Evolutionary conservation across 371 early-diverging fungal genomes (phyloP), one percentile per base, ranked within the genome.

Genomic region (Conidiobolus incongruus): DNA sequence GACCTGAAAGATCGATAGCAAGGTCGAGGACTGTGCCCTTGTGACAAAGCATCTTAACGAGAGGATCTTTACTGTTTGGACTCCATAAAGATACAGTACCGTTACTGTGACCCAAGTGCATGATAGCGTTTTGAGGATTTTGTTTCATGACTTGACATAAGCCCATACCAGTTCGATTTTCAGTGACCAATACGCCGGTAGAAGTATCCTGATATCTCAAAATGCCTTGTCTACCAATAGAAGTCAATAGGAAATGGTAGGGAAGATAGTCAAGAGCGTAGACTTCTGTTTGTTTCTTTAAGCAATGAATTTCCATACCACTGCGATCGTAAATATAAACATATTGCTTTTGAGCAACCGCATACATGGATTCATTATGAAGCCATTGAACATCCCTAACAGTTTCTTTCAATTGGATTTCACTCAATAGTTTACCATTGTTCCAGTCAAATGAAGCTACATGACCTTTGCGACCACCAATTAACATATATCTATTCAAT

Each of bases 161-260:
- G 3, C 94, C 93, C 12, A 85, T 59, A 35, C 73, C 69, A 1
- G 94, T 81, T 39, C 72, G 65, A 31, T 67, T 68, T 49, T 89
- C 88, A 19, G 81, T 72, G 6, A 92, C 81, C 6, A 93, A 54
- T 45, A 75, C 57, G 34, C 99, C 99, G 23, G 86, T 93, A 1
- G 93, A 93, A 34, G 86, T 84, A 55, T 99, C 99, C 57, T 92
- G 92, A 61, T 97, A 99, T 57, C 75, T 76, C 21, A 99, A 59
- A 37, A 59, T 66, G 8, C 95, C 92, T 7, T 71, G 59, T 47
- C 80, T 76, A 16, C 89, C 77, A 31, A 85, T 68, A 11, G 86
- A 66, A 31, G 76, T 76, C 28, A 99, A 70, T 51, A 99, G 60
- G 56, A 85, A 97, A 55, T 99, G 99, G 61, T 92, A 90, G 10